phyloP scores from a whole-genome alignment of 306 rosid species.

The Mucuna pruriens region DNA sequence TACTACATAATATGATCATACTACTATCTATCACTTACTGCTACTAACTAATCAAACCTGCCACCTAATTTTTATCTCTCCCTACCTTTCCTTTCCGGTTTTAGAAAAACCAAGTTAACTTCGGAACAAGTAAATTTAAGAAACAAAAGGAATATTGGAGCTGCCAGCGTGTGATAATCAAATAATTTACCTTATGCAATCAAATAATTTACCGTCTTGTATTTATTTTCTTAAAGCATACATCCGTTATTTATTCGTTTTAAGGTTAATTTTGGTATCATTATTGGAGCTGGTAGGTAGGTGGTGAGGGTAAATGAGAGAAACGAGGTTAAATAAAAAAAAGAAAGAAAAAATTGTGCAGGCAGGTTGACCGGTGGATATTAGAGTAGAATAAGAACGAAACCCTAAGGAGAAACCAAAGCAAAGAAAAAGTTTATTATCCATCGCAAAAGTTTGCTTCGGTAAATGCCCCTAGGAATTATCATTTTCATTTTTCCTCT shows the following conservation, averaged over 20 bases:
- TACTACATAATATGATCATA: too few relatives aligned
- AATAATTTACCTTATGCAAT: too few relatives aligned
- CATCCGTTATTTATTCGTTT: too few relatives aligned
- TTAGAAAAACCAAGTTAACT: background rate
- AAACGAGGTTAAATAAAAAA: background rate
- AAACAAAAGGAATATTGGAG: background rate
- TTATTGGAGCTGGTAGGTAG: slow-evolving; percentile 71
- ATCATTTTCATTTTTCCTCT: slow-evolving; percentile 33
- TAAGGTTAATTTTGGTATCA: slow-evolving; percentile 56
- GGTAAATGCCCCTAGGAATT: slow-evolving; percentile 51
- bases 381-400: slow-evolving; percentile 39
- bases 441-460: slow-evolving; percentile 30
- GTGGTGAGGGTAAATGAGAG: slow-evolving; percentile 48
- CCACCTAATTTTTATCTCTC: background rate
- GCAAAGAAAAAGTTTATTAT: slow-evolving; percentile 43
- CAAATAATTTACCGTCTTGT: too few relatives aligned
- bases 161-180: background rate
- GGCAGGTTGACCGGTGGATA: slow-evolving; percentile 79
- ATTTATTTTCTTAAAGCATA: too few relatives aligned
- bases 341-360: background rate
- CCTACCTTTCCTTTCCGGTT: background rate
- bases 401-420: slow-evolving; percentile 45
- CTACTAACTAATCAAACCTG: background rate
- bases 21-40: too few relatives aligned
- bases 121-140: background rate